phyloP scores from a whole-genome alignment of 768 basidiomycete species.

The Clitopilus passeckerianus region DNA sequence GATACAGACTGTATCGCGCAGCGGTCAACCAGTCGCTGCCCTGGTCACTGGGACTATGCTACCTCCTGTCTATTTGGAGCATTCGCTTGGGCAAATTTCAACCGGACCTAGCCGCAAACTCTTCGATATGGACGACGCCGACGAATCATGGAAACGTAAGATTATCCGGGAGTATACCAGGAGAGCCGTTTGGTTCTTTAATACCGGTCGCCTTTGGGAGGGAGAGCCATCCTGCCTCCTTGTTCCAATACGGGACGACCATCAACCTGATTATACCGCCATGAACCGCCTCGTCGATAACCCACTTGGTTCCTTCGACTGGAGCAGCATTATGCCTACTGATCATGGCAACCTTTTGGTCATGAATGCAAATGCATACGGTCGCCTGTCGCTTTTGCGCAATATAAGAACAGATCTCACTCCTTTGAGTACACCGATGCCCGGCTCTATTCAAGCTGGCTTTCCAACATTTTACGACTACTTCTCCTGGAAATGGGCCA shows the following conservation, averaged over 20 bases:
- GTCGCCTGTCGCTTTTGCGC: conserved; percentile 51
- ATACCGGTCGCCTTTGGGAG: conserved; percentile 52
- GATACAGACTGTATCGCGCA: conserved; percentile 56
- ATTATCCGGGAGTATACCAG: conserved; percentile 66
- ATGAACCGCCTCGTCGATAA: conserved; percentile 46
- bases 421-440: conserved; percentile 51
- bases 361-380: conserved; percentile 49
- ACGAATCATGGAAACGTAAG: conserved; percentile 40
- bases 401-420: conserved; percentile 62
- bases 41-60: conserved; percentile 64
- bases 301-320: conserved; percentile 49
- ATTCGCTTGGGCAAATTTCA: conserved; percentile 26
- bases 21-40: conserved; percentile 47
- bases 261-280: conserved; percentile 51
- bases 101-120: conserved; percentile 28
- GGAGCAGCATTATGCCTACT: conserved; percentile 45
- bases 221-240: conserved; percentile 56
- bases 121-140: conserved; percentile 39
- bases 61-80: conserved; percentile 38
- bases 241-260: conserved; percentile 51
- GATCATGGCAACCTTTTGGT: conserved; percentile 49
- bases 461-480: conserved; percentile 56
- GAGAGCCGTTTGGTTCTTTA: conserved; percentile 54
- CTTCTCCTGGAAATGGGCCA: conserved; percentile 50
- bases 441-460: conserved; percentile 42